These are phyloP conservation scores for Coprinopsis strossmayeri DNA, from an alignment of 768 basidiomycete species.

Conservation along the genomic window DNA sequence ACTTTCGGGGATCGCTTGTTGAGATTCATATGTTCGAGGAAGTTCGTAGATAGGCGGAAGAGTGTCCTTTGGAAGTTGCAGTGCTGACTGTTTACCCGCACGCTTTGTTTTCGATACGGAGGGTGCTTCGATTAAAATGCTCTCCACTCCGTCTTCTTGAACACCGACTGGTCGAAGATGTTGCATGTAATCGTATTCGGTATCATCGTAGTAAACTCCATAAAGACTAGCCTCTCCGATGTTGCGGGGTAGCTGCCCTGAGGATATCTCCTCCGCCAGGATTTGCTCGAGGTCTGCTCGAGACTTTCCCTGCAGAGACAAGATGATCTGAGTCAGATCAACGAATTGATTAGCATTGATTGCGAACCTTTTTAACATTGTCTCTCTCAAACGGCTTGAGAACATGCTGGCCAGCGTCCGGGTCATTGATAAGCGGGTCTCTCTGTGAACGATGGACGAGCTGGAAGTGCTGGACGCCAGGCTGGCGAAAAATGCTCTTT, in stretches of 20 bases:
- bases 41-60: slow-evolving; percentile 71
- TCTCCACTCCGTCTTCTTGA: slow-evolving; percentile 77
- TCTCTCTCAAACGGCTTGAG: slow-evolving; percentile 74
- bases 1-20: slow-evolving; percentile 74
- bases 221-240: slow-evolving; percentile 86
- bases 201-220: slow-evolving; percentile 93
- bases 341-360: slow-evolving; percentile 6
- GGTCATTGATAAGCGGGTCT: slow-evolving; percentile 92
- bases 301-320: slow-evolving; percentile 60
- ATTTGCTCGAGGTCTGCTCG: slow-evolving; percentile 70
- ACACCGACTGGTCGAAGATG: slow-evolving; percentile 78
- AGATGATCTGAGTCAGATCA: background rate
- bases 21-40: slow-evolving; percentile 66
- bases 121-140: slow-evolving; percentile 75
- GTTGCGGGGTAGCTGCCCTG: slow-evolving; percentile 28
- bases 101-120: slow-evolving; percentile 29
- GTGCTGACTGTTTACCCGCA: slow-evolving; percentile 31
- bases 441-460: slow-evolving; percentile 95
- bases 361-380: slow-evolving; percentile 58
- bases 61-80: slow-evolving; percentile 61
- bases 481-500: slow-evolving; percentile 85
- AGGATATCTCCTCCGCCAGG: slow-evolving; percentile 23
- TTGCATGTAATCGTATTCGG: slow-evolving; percentile 97
- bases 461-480: slow-evolving; percentile 90
- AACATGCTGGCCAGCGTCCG: slow-evolving; percentile 85